Base-by-base conservation (phyloP, 305 asterid genomes). In the Fraxinus baroniana region DNA sequence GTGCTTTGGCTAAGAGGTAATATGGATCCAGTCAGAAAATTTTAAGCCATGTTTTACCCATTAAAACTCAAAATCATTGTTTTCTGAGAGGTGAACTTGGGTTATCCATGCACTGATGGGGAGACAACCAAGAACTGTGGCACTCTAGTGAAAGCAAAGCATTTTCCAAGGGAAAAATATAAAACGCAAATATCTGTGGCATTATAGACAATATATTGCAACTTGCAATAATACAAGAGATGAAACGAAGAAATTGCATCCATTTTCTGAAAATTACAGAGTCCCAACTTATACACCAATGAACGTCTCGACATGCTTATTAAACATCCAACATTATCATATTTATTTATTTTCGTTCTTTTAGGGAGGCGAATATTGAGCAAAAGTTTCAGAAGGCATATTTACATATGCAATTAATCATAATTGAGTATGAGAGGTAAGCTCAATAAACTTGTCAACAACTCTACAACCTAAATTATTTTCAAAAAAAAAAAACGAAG, bases 81-180 rank as follows among this genome's bases (percentile, higher is more conserved):
- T 30, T 71, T 62, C 3, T 49, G 66, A 79, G 55, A 78, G 82
- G 82, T 44, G 73, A 33, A 7, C 72, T 28, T 26, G 77, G 49
- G 72, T 76, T 77, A 80, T 74, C 79, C 76, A 64, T 7, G 30
- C 75, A 36, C 60, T 73, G 77, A 24, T 52, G 8, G 41, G 72
- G 33, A 76, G 12, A 76, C 64, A 75, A 64, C 44, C 3, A 32
- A 32, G 32, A 32, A n/a, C 20, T 55, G 18, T 46, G 15, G 13
- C 35, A 79, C 32, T 17, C 18, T 73, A 33, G 30, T 26, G 22
- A 84, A 82, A 64, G 35, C 30, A 64, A 64, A 26, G 33, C 72
- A 64, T 64, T 64, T 64, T 12, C 72, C 28, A 64, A 9, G 13
- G 35, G n/a, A 64, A 22, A 64, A 64, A 2, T 22, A 64, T 7